Base-by-base conservation (phyloP, 1,284 basidiomycete genomes). In the Phenoliferia sp. region DNA sequence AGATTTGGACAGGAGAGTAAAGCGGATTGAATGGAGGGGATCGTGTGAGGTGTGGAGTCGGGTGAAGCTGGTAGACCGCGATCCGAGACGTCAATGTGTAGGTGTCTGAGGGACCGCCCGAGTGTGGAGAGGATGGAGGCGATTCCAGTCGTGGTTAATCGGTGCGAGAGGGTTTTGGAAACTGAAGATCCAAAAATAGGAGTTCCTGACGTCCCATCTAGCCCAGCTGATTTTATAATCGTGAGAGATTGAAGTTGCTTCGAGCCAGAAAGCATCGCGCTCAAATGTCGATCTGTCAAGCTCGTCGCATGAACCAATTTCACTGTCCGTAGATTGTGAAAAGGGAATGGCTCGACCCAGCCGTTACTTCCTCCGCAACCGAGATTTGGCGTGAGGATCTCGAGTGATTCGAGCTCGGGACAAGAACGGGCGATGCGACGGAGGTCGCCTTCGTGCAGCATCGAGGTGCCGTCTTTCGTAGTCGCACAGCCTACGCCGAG, bases 271-370 rank as follows among this genome's bases (percentile, higher is more conserved):
- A 59, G 29, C 29, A 59, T 29, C 3, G 34, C 58, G 34, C 16
- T n/a, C n/a, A 59, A 36, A 28, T 59, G 58, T 26, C 31, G 28
- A 28, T 59, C 58, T 15, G 34, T 39, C 26, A 59, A 12, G 34
- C 26, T 28, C 22, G 34, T 39, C 22, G 58, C 58, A 1, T 29
- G 58, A 28, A 7, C 22, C 26, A 59, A 28, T n/a, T 22, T 17
- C 16, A 59, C 29, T 28, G 16, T 29, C 15, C 58, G 58, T 28
- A 59, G 35, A 10, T 59, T 29, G 26, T 26, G 12, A 29, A 59
- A 59, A 15, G 58, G n/a, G 34, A 59, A 59, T 2, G n/a, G 34
- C 34, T 59, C 58, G 34, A 59, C 58, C 58, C 58, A 59, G 3
- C 34, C 34, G 34, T 39, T 29, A 10, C 26, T 39, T 9, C 26